phyloP scores from a whole-genome alignment of 1,284 basidiomycete genomes.

The Volvariella volvacea region DNA sequence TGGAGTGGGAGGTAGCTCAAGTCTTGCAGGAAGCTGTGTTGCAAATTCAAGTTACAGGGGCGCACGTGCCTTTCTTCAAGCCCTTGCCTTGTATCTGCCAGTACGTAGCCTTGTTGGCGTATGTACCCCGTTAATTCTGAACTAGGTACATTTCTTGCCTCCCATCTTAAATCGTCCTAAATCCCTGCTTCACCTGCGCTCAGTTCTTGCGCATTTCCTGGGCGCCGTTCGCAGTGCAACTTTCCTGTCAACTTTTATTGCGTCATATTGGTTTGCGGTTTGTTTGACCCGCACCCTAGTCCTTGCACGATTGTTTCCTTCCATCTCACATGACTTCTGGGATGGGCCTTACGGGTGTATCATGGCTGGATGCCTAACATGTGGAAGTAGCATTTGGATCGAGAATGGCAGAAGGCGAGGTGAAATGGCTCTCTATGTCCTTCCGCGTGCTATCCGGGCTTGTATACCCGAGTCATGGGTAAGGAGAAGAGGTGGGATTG shows the following conservation, averaged over 20 bases:
- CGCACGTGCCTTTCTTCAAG: conserved; percentile 50
- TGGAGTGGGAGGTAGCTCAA: conserved; percentile 35
- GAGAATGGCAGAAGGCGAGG: conserved; percentile 63
- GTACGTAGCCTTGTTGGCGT: conserved; percentile 30
- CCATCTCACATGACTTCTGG: conserved; percentile 67
- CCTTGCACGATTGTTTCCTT: conserved; percentile 55
- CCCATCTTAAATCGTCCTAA: conserved; percentile 51
- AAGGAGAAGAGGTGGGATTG: conserved; percentile 30
- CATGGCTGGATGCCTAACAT: conserved; percentile 60
- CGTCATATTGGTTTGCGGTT: conserved; percentile 60
- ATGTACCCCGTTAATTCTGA: conserved; percentile 4
- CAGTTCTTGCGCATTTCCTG: conserved; percentile 33
- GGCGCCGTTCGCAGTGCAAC: conserved; percentile 56
- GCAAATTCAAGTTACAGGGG: conserved; percentile 50
- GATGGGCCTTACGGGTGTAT: conserved; percentile 67
- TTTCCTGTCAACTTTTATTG: conserved; percentile 67
- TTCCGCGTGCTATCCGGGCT: conserved; percentile 61
- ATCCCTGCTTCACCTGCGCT: conserved; percentile 37
- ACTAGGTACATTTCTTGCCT: conserved; percentile 63
- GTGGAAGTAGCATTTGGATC: conserved; percentile 70
- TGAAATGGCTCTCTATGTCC: conserved; percentile 72
- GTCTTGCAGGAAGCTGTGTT: conserved; percentile 48
- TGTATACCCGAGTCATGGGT: conserved; percentile 50
- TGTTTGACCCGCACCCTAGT: conserved; percentile 61
- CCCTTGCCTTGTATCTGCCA: conserved; percentile 60